Evolutionary conservation across 1,139 yeast genomes (phyloP).

Genomic region (Sugiyamaella sp.): DNA sequence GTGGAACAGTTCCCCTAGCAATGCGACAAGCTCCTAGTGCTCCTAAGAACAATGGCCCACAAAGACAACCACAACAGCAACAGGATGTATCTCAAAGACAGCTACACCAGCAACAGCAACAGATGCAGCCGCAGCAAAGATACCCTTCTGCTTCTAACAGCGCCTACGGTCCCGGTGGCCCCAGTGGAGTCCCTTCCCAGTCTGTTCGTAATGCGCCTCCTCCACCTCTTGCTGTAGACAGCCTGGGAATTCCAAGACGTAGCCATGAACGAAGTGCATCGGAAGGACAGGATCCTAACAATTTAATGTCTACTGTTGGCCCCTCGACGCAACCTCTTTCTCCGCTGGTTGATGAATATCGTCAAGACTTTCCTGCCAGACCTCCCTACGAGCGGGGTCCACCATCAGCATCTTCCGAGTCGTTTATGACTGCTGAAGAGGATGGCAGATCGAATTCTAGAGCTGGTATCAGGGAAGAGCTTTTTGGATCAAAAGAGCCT

Average conservation of each 20-base stretch:
- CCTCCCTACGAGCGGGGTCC: slow-evolving; percentile 7
- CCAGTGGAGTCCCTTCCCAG: slow-evolving; percentile 13
- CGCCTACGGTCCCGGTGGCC: slow-evolving; percentile 9
- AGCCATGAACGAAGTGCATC: slow-evolving; percentile 39
- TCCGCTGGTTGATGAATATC: slow-evolving; percentile 25
- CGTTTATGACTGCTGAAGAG: slow-evolving; percentile 19
- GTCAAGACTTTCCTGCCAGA: slow-evolving; percentile 9
- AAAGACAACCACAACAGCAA: slow-evolving; percentile 4
- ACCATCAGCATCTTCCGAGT: slow-evolving; percentile 11
- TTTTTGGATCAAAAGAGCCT: slow-evolving; percentile 33
- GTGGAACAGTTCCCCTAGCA: slow-evolving; percentile 10
- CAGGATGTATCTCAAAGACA: slow-evolving; percentile 11
- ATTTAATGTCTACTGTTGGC: slow-evolving; percentile 35
- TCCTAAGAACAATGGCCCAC: slow-evolving; percentile 5
- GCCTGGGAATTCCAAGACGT: slow-evolving; percentile 9
- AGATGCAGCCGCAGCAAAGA: slow-evolving; percentile 3
- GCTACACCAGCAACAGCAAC: slow-evolving; percentile 22
- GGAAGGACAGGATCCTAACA: slow-evolving; percentile 40
- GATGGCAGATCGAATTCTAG: slow-evolving; percentile 21
- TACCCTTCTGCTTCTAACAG: slow-evolving; percentile 1
- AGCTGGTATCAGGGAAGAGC: slow-evolving; percentile 28
- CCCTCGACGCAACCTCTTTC: slow-evolving; percentile 37
- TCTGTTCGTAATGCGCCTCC: slow-evolving; percentile 19
- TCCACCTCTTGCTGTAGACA: slow-evolving; percentile 6
- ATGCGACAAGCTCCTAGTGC: slow-evolving; percentile 6